A percentile compares a stretch with the other conserved stretches of the same genome.
Evolutionary conservation across 116 monocot species (phyloP).

Genomic region (Phalaenopsis hybrid): DNA sequence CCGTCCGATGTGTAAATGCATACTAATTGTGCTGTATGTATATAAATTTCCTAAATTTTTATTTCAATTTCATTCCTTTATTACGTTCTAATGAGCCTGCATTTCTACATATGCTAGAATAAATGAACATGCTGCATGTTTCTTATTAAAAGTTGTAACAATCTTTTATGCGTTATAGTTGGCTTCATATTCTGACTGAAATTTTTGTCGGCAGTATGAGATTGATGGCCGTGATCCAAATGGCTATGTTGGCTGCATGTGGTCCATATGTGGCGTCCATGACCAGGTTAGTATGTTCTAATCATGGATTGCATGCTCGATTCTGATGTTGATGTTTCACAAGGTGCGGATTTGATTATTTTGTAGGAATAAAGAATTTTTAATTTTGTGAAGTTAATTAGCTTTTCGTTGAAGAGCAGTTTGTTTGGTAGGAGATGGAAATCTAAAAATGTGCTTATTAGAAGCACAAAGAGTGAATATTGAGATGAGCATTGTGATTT

Average conservation of each 20-base stretch:
- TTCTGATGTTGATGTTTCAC: background rate
- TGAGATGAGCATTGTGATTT: background rate
- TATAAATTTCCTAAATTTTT: background rate
- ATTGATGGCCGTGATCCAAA: slow-evolving; percentile 95
- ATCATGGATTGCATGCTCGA: background rate
- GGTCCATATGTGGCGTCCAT: slow-evolving; percentile 94
- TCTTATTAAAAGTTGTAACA: background rate
- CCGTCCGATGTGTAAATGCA: too few species aligned
- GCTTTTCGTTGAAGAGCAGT: background rate
- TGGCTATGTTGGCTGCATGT: slow-evolving; percentile 98
- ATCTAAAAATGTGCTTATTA: background rate
- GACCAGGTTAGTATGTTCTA: slow-evolving; percentile 60
- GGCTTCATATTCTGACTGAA: slow-evolving; percentile 5
- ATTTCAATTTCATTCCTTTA: background rate
- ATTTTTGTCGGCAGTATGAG: slow-evolving; percentile 46
- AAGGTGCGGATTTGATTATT: background rate
- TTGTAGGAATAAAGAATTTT: background rate
- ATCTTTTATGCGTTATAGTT: background rate
- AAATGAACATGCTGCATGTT: background rate
- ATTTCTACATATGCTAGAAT: background rate
- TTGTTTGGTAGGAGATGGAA: background rate
- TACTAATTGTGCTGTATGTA: too few species aligned
- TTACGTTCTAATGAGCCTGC: background rate
- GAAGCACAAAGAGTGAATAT: background rate
- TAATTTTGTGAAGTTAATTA: background rate